These are phyloP conservation scores for Penicillium herquei DNA, from an alignment of 495 filamentous ascomycete genomes.

Conservation along the genomic window DNA sequence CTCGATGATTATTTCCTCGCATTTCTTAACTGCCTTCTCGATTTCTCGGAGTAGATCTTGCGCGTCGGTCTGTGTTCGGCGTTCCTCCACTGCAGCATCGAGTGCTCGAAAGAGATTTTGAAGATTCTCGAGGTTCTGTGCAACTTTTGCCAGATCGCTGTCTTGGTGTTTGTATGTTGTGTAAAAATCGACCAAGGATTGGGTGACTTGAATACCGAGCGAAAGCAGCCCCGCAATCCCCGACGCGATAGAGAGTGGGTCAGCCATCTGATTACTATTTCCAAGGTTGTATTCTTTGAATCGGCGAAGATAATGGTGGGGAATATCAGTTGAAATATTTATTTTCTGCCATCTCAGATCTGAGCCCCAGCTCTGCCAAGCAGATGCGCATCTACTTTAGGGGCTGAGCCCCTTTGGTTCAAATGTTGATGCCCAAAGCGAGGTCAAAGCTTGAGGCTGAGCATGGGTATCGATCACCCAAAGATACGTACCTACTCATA, in stretches of 20 bases:
- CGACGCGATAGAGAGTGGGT: constrained; percentile 19
- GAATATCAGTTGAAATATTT: too few relatives aligned
- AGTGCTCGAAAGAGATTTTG: constrained; percentile 17
- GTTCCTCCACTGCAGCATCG: constrained; percentile 14
- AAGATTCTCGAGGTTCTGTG: constrained; percentile 18
- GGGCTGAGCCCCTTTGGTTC: too few relatives aligned
- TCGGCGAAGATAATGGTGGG: too few relatives aligned
- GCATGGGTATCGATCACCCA: too few relatives aligned
- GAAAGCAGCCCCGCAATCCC: constrained; percentile 26
- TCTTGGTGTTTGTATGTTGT: constrained; percentile 19
- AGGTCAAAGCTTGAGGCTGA: too few relatives aligned
- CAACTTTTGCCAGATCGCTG: constrained; percentile 14
- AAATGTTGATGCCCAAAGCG: too few relatives aligned
- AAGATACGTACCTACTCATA: too few relatives aligned
- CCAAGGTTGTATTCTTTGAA: too few relatives aligned
- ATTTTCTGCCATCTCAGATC: too few relatives aligned
- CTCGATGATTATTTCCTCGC: constrained; percentile 28
- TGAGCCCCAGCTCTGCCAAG: too few relatives aligned
- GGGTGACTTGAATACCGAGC: constrained; percentile 29
- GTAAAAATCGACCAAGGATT: constrained; percentile 28
- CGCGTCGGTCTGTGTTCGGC: constrained; percentile 18
- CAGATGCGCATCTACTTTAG: too few relatives aligned
- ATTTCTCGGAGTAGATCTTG: constrained; percentile 22
- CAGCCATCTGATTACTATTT: too few relatives aligned
- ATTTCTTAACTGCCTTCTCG: constrained; percentile 16